Conservation (phyloP, 2,329 filamentous ascomycete genomes). For the Fusarium euwallaceae region DNA sequence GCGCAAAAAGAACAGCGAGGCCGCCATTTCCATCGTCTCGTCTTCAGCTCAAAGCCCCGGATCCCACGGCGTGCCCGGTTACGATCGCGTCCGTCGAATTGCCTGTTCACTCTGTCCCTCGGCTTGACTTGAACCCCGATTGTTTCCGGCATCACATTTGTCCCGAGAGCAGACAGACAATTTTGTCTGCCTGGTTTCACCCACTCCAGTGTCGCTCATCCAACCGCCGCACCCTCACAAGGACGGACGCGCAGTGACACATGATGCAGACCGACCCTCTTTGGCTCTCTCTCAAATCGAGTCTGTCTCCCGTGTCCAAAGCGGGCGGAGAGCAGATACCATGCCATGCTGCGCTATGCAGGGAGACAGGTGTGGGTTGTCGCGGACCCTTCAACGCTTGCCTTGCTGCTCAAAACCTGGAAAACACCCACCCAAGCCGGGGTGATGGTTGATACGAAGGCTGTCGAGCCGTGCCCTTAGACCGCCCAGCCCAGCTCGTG, state of each 20-base stretch:
- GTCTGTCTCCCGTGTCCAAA: conserved; percentile 21
- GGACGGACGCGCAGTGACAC: conserved; percentile 1
- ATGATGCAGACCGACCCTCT: conserved; percentile 6
- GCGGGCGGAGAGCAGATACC: conserved; percentile 15
- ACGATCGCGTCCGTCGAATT: neutral
- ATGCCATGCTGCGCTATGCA: conserved; percentile 36
- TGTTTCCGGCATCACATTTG: conserved; percentile 11
- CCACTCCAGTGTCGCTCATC: neutral
- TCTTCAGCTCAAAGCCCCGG: conserved; percentile 18
- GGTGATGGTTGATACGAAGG: conserved; percentile 14
- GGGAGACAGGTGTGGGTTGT: conserved; percentile 35
- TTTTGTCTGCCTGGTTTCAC: conserved; percentile 2
- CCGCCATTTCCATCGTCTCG: conserved; percentile 13
- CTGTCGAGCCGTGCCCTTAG: neutral
- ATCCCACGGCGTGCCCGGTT: conserved; percentile 7
- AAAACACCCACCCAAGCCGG: conserved; percentile 12
- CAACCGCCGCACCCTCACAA: neutral
- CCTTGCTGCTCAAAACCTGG: conserved; percentile 1
- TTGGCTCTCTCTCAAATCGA: neutral
- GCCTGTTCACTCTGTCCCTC: neutral
- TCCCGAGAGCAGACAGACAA: neutral
- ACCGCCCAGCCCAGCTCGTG: neutral
- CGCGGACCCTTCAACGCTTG: conserved; percentile 20
- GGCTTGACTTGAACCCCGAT: conserved; percentile 3
- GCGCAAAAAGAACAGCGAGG: conserved; percentile 19